Evolutionary conservation across 2,329 filamentous ascomycete genomes (phyloP), one percentile per base, ranked within the genome.

Genomic region (Fusarium sp.): DNA sequence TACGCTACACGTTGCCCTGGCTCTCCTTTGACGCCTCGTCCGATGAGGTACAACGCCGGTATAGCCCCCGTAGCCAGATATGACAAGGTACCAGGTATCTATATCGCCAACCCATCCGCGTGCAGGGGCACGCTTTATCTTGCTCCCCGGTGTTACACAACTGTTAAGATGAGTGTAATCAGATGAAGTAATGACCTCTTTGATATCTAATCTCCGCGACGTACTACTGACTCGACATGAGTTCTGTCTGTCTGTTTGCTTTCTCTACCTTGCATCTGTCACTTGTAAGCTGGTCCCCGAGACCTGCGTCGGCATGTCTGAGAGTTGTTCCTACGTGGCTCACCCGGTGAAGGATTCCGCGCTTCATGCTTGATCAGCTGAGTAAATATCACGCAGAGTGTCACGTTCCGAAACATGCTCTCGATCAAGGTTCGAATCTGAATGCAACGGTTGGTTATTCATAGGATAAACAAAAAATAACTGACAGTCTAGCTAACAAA

Each of bases 241-340:
- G 36, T 26, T 17, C 45, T 33, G 49, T 22, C 28, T 45, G 19
- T 40, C 24, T 62, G 38, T 24, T 33, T 58, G 49, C 28, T 54
- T 34, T 33, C 26, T 39, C 39, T 45, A 43, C 54, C 26, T 47
- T 52, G 19, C 57, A 54, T 62, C 65, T 67, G 44, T 67, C 63
- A 67, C 49, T 56, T 38, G 34, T 15, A 51, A 49, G 65, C 34
- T 57, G 50, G 43, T 60, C 54, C 22, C 59, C 54, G 64, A 68
- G 64, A 68, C 65, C 51, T 65, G 64, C 64, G 31, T 67, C 54
- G 49, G 51, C 39, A 36, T 67, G 53, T 43, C 49, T 67, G 17
- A 31, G 58, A 31, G 22, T 50, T 31, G 21, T 17, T 52, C 51
- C 53, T 49, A 49, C 34, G 50, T 68, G 59, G 64, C 64, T 55